These are phyloP conservation scores for Russula sp. DNA, from an alignment of 768 basidiomycete species.

Conservation along the genomic window DNA sequence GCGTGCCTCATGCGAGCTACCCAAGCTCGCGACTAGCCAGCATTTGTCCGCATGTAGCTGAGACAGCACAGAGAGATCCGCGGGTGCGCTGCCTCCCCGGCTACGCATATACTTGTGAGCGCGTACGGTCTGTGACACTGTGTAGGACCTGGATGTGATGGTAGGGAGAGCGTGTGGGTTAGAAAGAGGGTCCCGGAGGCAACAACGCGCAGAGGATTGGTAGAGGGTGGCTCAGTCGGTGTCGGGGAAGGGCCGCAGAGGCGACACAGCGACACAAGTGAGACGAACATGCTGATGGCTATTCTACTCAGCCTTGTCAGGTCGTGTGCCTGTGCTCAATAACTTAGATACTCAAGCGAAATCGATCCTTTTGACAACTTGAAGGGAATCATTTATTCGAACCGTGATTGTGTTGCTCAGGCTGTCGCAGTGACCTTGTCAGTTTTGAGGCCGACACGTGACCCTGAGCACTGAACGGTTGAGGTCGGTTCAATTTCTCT, in stretches of 20 bases:
- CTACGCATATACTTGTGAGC: slow-evolving; percentile 64
- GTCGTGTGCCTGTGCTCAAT: too few species aligned
- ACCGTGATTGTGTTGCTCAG: too few species aligned
- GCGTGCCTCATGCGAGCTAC: slow-evolving; percentile 65
- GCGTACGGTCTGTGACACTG: slow-evolving; percentile 44
- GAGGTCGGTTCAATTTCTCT: too few species aligned
- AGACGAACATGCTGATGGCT: background rate
- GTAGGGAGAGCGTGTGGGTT: slow-evolving; percentile 63
- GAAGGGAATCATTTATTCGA: too few species aligned
- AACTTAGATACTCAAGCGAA: too few species aligned
- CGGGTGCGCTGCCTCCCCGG: slow-evolving; percentile 69
- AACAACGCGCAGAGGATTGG: slow-evolving; percentile 57
- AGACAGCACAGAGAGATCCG: slow-evolving; percentile 61
- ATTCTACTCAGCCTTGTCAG: too few species aligned
- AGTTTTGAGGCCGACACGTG: too few species aligned
- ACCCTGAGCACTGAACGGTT: too few species aligned
- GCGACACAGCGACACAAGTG: slow-evolving; percentile 10
- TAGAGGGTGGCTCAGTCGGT: slow-evolving; percentile 5
- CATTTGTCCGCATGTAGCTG: slow-evolving; percentile 69
- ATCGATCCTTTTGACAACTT: too few species aligned
- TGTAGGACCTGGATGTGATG: slow-evolving; percentile 49
- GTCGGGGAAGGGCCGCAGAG: slow-evolving; percentile 26
- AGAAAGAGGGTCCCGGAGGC: slow-evolving; percentile 78
- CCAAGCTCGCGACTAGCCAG: slow-evolving; percentile 67
- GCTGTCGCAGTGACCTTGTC: too few species aligned